A percentile compares a stretch with the other conserved stretches of the same genome.
These are phyloP conservation scores for Exobasidium rhododendri DNA, from an alignment of 1,284 basidiomycete genomes.

Conservation along the genomic window DNA sequence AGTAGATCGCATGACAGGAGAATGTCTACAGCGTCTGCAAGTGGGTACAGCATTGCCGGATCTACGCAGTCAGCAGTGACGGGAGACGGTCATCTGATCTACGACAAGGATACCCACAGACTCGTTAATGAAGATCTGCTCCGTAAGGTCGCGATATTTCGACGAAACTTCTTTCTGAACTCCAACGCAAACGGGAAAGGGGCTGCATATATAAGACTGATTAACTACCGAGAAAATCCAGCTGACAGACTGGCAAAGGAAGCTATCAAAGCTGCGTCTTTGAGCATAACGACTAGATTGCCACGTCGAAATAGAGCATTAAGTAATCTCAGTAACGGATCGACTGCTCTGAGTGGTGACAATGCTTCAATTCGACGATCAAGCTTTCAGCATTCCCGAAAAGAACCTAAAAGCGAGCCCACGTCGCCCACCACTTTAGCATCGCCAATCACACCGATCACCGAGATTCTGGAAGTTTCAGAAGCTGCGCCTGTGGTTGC, in stretches of 20 bases:
- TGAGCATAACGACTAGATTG: neutral
- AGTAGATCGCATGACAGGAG: neutral
- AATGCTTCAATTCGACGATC: neutral
- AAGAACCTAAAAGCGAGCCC: neutral
- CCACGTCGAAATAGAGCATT: neutral
- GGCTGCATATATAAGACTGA: neutral
- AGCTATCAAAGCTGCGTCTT: neutral
- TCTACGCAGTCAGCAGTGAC: neutral
- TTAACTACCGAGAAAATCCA: neutral
- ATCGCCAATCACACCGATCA: neutral
- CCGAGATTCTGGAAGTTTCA: neutral
- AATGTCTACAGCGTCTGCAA: neutral
- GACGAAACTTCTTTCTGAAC: neutral
- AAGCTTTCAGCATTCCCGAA: neutral
- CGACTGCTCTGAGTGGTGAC: neutral
- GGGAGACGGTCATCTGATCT: neutral
- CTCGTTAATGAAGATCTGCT: neutral
- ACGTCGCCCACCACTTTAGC: neutral
- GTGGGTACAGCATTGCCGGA: neutral
- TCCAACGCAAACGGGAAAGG: neutral
- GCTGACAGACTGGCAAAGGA: neutral
- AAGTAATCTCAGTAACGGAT: neutral
- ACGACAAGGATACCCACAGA: neutral
- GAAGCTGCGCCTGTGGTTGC: too few species aligned
- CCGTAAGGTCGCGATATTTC: neutral